Percentiles rank a stretch among this genome's conserved stretches.
These are phyloP conservation scores for Melaleuca quinquenervia DNA, from an alignment of 345 rosid genomes.

Conservation along the genomic window DNA sequence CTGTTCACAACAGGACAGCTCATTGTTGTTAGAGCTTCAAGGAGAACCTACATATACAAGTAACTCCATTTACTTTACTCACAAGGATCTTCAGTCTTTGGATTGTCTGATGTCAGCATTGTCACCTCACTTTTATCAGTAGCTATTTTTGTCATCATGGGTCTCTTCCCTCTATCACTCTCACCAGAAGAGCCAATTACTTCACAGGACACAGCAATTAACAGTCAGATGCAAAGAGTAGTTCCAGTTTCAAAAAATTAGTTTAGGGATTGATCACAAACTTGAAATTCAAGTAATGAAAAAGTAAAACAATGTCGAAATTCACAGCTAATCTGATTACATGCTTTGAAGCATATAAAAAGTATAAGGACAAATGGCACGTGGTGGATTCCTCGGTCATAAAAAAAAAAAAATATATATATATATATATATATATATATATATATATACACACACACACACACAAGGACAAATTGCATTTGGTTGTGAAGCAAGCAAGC, in stretches of 20 bases:
- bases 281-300: background rate
- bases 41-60: background rate
- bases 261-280: background rate
- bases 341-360: background rate
- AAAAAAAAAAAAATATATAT: too few species aligned
- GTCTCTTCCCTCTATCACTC: slow-evolving; percentile 77
- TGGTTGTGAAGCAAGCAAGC: background rate
- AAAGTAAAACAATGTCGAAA: background rate
- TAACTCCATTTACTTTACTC: slow-evolving; percentile 9
- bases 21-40: background rate
- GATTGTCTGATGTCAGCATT: slow-evolving; percentile 84
- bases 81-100: slow-evolving; percentile 85
- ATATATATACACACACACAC: too few species aligned
- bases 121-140: slow-evolving; percentile 93
- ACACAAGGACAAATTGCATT: background rate
- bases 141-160: slow-evolving; percentile 76
- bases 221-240: background rate
- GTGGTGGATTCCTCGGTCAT: too few species aligned
- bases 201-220: slow-evolving; percentile 10
- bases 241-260: background rate
- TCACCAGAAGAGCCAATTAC: slow-evolving; percentile 84
- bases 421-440: too few species aligned
- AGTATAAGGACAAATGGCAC: background rate
- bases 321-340: background rate
- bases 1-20: slow-evolving; percentile 24